phyloP scores from a whole-genome alignment of 2,329 filamentous ascomycete genomes.

The Neofusicoccum kwambonambiense region DNA sequence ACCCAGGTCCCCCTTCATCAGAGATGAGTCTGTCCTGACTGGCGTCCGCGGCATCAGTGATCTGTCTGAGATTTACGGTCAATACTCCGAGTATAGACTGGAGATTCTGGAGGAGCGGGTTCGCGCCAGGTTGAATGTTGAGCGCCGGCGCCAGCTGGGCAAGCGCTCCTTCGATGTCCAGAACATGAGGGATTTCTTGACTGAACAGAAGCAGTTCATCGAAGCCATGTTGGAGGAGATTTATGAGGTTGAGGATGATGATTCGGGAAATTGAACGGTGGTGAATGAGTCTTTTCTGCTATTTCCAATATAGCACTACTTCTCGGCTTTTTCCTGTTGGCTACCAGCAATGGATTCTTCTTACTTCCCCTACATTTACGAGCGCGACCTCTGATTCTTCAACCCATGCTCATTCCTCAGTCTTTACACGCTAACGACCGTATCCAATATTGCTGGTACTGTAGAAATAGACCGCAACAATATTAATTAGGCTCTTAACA shows the following conservation, averaged over 20 bases:
- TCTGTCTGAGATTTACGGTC: slow-evolving; percentile 38
- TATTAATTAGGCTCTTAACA: no score
- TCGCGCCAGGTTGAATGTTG: slow-evolving; percentile 32
- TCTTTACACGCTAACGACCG: no score
- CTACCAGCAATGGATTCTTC: no score
- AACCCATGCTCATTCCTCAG: no score
- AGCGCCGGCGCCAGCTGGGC: background rate
- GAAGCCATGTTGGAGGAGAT: slow-evolving; percentile 21
- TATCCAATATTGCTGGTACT: no score
- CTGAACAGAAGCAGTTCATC: slow-evolving; percentile 34
- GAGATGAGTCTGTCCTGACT: slow-evolving; percentile 42
- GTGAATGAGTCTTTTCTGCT: no score
- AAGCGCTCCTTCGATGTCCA: slow-evolving; percentile 21
- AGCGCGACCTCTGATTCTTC: no score
- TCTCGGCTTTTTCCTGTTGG: no score
- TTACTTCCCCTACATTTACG: no score
- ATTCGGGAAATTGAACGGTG: background rate
- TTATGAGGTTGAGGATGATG: background rate
- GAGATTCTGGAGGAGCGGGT: slow-evolving; percentile 39
- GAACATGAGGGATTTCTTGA: slow-evolving; percentile 33
- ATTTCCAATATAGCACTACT: no score
- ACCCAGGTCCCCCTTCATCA: slow-evolving; percentile 39
- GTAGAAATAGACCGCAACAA: no score
- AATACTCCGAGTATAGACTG: slow-evolving; percentile 40
- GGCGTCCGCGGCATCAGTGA: slow-evolving; percentile 40